Base-by-base conservation (phyloP, 306 rosid species). In the Trifolium subterraneum region DNA sequence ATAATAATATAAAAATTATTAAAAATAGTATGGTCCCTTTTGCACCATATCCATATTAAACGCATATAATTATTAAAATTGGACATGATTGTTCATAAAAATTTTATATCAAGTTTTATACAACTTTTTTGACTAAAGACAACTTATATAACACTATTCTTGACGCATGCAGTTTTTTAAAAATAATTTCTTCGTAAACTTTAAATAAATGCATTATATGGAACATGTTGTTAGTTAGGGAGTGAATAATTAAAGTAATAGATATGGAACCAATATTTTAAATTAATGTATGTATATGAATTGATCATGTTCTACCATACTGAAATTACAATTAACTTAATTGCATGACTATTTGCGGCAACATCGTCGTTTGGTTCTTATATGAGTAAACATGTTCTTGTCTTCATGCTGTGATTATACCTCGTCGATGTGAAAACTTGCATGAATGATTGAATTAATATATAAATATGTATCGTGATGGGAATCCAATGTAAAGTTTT, bases 401-500 rank as follows among this genome's bases (percentile, higher is more conserved):
- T 60, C 44, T 65, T 66, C 72, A 70, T 33, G 52, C 11, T 11
- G 19, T 13, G 47, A 33, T 39, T 61, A 35, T 63, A 31, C 45
- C 64, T 14, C 18, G 39, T 78, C 62, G 25, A 15, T 42, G 47
- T 18, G 10, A n/a, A 31, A 29, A 79, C 8, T 65, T 45, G 70
- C 8, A 71, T 45, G 70, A 67, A 71, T 47, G 44, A 65, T 29
- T 29, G 33, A 29, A 29, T 29, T 3, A 0, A 77, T 68, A 51
- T 15, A 42, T 51, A 64, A 74, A 70, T 70, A 51, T 3, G 64
- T 12, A 15, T 12, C 59, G 52, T 59, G 52, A 3, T 66, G 4
- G 4, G 87, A 79, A 75, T 83, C 81, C 81, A 1, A 79, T 79
- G 87, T 72, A 75, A 3, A 44, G 23, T 11, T 74, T 27, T 62